Base-by-base conservation (phyloP, 1,284 basidiomycete species). In the Clitocybe nebularis region DNA sequence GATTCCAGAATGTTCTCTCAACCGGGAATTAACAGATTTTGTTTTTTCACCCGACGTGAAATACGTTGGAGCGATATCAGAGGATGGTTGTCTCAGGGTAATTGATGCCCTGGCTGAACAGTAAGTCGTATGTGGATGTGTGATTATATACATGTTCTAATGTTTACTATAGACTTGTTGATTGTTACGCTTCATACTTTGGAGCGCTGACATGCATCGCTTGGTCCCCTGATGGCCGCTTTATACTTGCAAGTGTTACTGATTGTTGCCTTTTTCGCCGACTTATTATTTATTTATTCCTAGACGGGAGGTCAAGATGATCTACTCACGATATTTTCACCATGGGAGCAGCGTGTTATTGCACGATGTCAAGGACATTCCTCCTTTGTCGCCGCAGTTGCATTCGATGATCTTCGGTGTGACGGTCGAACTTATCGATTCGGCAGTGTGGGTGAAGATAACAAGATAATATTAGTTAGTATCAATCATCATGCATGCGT, bases 321-420 rank as follows among this genome's bases (percentile, higher is more conserved):
- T 58, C 74, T 99, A 8, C 72, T 97, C 36, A 95, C 93, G 1
- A 88, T 96, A 47, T 90, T 91, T 59, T 92, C 93, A 0, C 89
- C 91, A 0, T 87, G 85, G 74, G 93, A 96, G 58, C 85, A 89
- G 56, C 79, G 92, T 6, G 82, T 98, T 9, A 81, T 99, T n/a
- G 95, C 95, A 2, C 77, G 94, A 37, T 97, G 94, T 67, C 93
- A 97, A 64, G 96, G 95, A 0, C 95, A 99, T 60, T 88, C 91
- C 0, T 94, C 91, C 1, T 98, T 96, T 58, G 89, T 99, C 3
- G 88, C 90, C 0, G 75, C 81, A 2, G 75, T 98, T 6, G 86
- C 89, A 0, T 99, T 97, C 60, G 96, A 99, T 63, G 83, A 89
- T 9, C 72, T 82, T 39, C 77, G 86, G 16, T 89, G 87, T 53